Evolutionary conservation across 441 rosid genomes (phyloP).

Genomic region (Manihot esculenta): DNA sequence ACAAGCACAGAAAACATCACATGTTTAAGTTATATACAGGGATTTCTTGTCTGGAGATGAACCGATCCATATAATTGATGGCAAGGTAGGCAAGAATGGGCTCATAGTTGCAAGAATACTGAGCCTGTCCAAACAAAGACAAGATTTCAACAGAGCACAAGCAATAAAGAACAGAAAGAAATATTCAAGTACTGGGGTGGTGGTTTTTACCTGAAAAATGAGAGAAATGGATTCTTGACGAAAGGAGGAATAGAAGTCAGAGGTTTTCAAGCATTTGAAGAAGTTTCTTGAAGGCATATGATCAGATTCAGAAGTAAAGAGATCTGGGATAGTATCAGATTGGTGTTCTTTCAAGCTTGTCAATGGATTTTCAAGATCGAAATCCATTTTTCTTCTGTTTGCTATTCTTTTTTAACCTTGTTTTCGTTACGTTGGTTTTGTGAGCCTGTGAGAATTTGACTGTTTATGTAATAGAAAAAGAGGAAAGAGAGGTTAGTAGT

Average conservation of each 20-base stretch:
- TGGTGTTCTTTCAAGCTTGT: conserved; percentile 25
- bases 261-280: conserved; percentile 32
- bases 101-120: conserved; percentile 39
- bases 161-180: neutral
- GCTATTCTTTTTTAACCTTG: neutral
- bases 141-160: neutral
- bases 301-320: conserved; percentile 49
- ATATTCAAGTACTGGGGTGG: neutral
- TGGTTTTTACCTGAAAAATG: conserved; percentile 36
- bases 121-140: conserved; percentile 9
- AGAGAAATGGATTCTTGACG: conserved; percentile 46
- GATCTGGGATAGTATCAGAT: conserved; percentile 24
- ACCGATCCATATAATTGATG: conserved; percentile 71
- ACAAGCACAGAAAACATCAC: too few relatives aligned
- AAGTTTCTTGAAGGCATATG: conserved; percentile 52
- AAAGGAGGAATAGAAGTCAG: conserved; percentile 35
- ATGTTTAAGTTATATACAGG: conserved; percentile 34
- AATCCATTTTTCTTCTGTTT: conserved; percentile 43
- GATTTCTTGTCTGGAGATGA: conserved; percentile 49
- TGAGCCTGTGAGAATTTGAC: neutral
- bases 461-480: conserved; percentile 1
- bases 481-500: neutral
- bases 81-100: conserved; percentile 62
- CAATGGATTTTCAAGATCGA: conserved; percentile 62
- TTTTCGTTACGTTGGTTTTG: neutral